Percentiles rank a stretch among this genome's conserved stretches.
These are phyloP conservation scores for Albizia julibrissin DNA, from an alignment of 306 rosid species.

Conservation along the genomic window DNA sequence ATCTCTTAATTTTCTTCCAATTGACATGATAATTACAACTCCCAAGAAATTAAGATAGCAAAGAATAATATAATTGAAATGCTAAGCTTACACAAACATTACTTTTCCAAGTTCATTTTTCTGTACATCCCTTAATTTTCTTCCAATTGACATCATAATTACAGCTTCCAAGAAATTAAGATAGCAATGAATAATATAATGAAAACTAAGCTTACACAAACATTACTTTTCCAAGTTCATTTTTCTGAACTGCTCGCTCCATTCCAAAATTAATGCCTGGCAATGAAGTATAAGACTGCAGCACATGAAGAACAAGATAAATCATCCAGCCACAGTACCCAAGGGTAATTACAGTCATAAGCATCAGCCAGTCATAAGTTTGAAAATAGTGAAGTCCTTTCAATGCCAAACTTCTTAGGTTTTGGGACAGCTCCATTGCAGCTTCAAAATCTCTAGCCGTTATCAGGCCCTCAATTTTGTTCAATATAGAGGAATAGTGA, in stretches of 20 bases:
- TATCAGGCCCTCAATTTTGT: conserved; percentile 65
- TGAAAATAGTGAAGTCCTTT: conserved; percentile 92
- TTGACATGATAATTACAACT: conserved; percentile 10
- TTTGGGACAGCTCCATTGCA: conserved; percentile 67
- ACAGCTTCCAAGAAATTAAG: conserved; percentile 27
- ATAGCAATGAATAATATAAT: conserved; percentile 16
- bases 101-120: conserved; percentile 62
- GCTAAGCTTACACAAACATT: conserved; percentile 52
- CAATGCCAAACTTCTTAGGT: conserved; percentile 76
- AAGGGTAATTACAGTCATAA: conserved; percentile 77
- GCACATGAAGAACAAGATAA: conserved; percentile 75
- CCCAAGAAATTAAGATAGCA: conserved; percentile 22
- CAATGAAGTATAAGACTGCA: conserved; percentile 84
- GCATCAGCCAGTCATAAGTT: conserved; percentile 95
- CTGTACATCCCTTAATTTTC: conserved; percentile 35
- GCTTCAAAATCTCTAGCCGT: conserved; percentile 62
- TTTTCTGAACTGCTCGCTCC: conserved; percentile 54
- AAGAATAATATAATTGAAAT: conserved; percentile 19
- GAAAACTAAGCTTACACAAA: conserved; percentile 47
- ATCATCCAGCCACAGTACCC: conserved; percentile 94
- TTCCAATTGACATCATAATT: conserved; percentile 15
- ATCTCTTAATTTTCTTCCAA: conserved; percentile 16
- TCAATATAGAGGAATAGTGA: conserved; percentile 62
- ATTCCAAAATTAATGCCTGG: conserved; percentile 47
- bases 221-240: conserved; percentile 65